These are phyloP conservation scores for Rhodotorula diobovata DNA, from an alignment of 768 basidiomycete species.

Conservation along the genomic window DNA sequence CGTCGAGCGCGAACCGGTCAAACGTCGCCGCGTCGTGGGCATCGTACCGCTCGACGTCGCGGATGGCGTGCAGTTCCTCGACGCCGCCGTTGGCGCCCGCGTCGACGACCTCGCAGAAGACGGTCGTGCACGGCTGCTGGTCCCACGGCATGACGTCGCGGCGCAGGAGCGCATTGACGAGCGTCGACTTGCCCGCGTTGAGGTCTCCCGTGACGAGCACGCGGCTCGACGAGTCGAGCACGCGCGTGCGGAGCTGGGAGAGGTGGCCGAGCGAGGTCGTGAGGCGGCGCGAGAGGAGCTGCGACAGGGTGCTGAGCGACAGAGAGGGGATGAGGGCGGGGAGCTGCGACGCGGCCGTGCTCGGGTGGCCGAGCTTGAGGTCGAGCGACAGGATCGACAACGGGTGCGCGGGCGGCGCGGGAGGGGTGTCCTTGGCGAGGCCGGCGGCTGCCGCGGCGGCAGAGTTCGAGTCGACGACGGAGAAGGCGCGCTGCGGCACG, in stretches of 20 bases:
- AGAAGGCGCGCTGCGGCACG: slow-evolving; percentile 11
- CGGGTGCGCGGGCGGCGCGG: slow-evolving; percentile 52
- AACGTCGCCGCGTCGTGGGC: slow-evolving; percentile 70
- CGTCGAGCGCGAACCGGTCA: slow-evolving; percentile 60
- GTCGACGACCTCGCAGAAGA: slow-evolving; percentile 94
- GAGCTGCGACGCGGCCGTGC: slow-evolving; percentile 57
- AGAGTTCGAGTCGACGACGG: slow-evolving; percentile 2
- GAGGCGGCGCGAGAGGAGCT: slow-evolving; percentile 81
- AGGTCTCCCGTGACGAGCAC: slow-evolving; percentile 97
- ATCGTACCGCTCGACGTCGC: slow-evolving; percentile 58
- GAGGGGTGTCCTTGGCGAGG: slow-evolving; percentile 42
- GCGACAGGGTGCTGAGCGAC: slow-evolving; percentile 87
- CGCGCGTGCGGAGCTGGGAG: slow-evolving; percentile 74
- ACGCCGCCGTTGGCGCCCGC: slow-evolving; percentile 64
- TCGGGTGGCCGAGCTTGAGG: slow-evolving; percentile 76
- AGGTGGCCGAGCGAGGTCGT: slow-evolving; percentile 69
- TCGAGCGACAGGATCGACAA: slow-evolving; percentile 88
- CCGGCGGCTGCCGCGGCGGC: slow-evolving; percentile 14
- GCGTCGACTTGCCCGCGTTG: slow-evolving; percentile 96
- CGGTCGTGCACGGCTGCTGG: slow-evolving; percentile 94
- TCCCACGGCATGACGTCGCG: slow-evolving; percentile 93
- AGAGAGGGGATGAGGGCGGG: slow-evolving; percentile 73
- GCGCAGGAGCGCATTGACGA: slow-evolving; percentile 89
- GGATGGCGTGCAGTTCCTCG: slow-evolving; percentile 81
- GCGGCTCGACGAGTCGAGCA: slow-evolving; percentile 87